A percentile compares a stretch with the other conserved stretches of the same genome.
These are phyloP conservation scores for Solanum sparsipilum DNA, from an alignment of 257 asterid species.

Conservation along the genomic window DNA sequence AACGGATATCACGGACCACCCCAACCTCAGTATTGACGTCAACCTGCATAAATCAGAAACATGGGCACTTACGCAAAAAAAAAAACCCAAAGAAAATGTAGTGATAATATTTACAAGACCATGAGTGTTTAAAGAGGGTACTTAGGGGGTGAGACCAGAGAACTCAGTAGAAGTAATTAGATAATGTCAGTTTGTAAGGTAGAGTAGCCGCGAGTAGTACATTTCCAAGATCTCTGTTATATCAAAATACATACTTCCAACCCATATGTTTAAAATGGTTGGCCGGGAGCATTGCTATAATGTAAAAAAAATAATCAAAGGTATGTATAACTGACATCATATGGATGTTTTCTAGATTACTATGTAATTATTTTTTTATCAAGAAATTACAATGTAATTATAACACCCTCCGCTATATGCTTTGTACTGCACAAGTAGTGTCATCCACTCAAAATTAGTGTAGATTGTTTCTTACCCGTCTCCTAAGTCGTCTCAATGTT, in stretches of 20 bases:
- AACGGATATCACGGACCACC: conserved; percentile 88
- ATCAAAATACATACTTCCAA: neutral
- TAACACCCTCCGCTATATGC: neutral
- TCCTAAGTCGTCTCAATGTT: conserved; percentile 76
- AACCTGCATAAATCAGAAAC: conserved; percentile 37
- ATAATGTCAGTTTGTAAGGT: neutral
- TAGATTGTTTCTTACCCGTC: conserved; percentile 55
- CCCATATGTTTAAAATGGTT: neutral
- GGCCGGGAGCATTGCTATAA: neutral
- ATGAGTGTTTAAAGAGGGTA: neutral
- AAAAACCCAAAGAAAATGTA: neutral
- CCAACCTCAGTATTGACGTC: conserved; percentile 99
- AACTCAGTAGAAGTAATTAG: neutral
- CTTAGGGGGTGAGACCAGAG: neutral
- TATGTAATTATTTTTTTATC: neutral
- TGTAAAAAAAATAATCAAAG: conserved; percentile 2
- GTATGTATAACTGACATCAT: neutral
- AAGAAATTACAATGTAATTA: neutral
- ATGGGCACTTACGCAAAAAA: neutral
- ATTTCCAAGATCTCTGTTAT: neutral
- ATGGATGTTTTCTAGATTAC: neutral
- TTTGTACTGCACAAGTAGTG: neutral
- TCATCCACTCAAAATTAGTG: neutral
- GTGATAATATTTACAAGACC: neutral
- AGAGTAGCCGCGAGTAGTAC: neutral